Conservation (phyloP, 306 rosid species). For the Vicia villosa region DNA sequence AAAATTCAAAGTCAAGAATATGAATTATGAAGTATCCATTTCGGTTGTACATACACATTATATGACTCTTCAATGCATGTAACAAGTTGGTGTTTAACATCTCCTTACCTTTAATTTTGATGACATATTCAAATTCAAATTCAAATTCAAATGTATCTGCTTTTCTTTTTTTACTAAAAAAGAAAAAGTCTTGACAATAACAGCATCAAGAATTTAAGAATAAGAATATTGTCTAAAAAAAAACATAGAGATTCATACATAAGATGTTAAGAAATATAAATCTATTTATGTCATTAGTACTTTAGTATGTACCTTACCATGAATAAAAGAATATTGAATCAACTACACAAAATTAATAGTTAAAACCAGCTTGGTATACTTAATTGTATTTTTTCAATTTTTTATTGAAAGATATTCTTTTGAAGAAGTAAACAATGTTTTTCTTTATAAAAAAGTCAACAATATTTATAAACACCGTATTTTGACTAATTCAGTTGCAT, state of each 20-base stretch:
- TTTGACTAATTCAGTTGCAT: not conserved
- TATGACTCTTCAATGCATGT: constrained; percentile 2
- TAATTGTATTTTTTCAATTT: not conserved
- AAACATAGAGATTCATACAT: not conserved
- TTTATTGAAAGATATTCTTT: not conserved
- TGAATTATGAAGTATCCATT: not conserved
- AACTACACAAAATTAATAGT: not conserved
- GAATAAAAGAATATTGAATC: not conserved
- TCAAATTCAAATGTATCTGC: constrained; percentile 1
- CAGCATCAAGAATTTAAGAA: not conserved
- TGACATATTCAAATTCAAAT: not conserved
- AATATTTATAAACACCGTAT: not conserved
- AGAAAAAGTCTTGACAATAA: constrained; percentile 10
- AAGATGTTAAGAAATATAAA: not conserved
- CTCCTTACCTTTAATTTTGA: not conserved
- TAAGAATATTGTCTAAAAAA: not conserved
- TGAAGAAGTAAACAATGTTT: not conserved
- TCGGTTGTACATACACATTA: not conserved
- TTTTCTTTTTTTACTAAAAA: not conserved
- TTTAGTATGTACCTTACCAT: not conserved
- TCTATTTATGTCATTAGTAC: not conserved
- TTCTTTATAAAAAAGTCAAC: not conserved
- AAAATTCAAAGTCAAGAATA: constrained; percentile 5
- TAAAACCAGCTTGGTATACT: not conserved
- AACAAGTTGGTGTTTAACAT: constrained; percentile 7